Percentiles rank a stretch among this genome's conserved stretches.
Evolutionary conservation across 306 rosid species (phyloP).

Genomic region (Pueraria montana): DNA sequence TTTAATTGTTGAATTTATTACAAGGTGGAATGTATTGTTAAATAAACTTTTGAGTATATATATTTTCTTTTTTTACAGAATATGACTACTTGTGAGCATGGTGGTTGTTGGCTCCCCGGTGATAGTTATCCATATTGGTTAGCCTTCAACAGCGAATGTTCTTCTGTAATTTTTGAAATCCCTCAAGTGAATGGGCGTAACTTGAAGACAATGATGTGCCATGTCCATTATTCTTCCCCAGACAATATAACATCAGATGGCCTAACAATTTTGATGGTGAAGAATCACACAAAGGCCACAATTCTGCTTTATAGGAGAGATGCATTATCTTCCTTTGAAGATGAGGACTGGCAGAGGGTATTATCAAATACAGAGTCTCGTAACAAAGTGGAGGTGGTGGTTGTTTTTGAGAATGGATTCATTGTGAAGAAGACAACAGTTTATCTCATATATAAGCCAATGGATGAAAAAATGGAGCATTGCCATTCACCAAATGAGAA

Average conservation of each 20-base stretch:
- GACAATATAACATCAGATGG: background rate
- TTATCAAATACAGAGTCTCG: slow-evolving; percentile 27
- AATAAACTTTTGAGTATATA: background rate
- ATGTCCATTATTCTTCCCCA: slow-evolving; percentile 13
- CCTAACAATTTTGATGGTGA: slow-evolving; percentile 36
- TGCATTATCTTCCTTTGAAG: slow-evolving; percentile 17
- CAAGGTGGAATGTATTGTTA: background rate
- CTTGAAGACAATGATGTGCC: slow-evolving; percentile 37
- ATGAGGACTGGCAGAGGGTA: background rate
- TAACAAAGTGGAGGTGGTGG: slow-evolving; percentile 24
- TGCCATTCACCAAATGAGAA: background rate
- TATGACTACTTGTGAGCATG: background rate
- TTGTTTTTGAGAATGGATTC: background rate
- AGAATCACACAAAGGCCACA: slow-evolving; percentile 28
- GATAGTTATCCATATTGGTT: slow-evolving; percentile 46
- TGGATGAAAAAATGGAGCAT: background rate
- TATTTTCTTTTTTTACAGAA: slow-evolving; percentile 19
- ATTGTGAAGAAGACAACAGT: slow-evolving; percentile 21
- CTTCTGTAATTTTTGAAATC: slow-evolving; percentile 33
- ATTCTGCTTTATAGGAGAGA: slow-evolving; percentile 33
- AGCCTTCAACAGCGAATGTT: slow-evolving; percentile 8
- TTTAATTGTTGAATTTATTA: background rate
- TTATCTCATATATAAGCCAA: slow-evolving; percentile 29
- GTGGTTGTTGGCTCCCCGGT: background rate
- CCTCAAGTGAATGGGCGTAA: slow-evolving; percentile 22